These are phyloP conservation scores for Aspergillus tubingensis DNA, from an alignment of 2,329 filamentous ascomycete species.

Conservation along the genomic window DNA sequence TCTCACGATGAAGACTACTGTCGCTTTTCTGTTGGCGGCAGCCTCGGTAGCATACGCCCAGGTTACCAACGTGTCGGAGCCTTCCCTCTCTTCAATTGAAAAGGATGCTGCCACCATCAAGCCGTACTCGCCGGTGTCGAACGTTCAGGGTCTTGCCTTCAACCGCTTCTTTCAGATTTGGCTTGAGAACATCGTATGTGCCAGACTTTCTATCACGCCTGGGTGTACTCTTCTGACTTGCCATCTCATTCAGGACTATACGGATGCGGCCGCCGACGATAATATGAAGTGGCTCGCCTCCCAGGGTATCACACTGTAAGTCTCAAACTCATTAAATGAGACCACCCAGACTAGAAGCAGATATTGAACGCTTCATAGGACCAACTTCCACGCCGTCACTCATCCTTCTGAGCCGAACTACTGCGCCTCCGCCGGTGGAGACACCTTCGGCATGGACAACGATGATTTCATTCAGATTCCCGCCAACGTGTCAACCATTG, in stretches of 20 bases:
- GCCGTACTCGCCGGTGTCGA: constrained; percentile 63
- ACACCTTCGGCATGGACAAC: constrained; percentile 71
- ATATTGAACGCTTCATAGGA: constrained; percentile 22
- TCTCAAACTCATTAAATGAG: not conserved
- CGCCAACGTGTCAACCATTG: constrained; percentile 65
- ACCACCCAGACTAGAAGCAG: not conserved
- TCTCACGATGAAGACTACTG: constrained; percentile 47
- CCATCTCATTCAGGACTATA: constrained; percentile 54
- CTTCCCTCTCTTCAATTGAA: constrained; percentile 31
- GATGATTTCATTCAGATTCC: constrained; percentile 64
- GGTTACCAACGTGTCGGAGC: constrained; percentile 28
- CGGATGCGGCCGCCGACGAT: constrained; percentile 62
- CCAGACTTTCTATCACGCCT: constrained; percentile 14
- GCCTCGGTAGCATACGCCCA: constrained; percentile 32
- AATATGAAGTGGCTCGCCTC: constrained; percentile 34
- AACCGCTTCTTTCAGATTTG: constrained; percentile 72
- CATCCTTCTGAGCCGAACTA: constrained; percentile 80
- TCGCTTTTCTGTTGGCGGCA: constrained; percentile 28
- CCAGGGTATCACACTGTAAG: constrained; percentile 60
- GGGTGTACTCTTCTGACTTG: constrained; percentile 45
- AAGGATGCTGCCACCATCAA: constrained; percentile 57
- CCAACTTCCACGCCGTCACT: constrained; percentile 63
- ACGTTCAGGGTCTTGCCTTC: constrained; percentile 71
- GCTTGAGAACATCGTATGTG: constrained; percentile 72
- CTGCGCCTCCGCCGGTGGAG: constrained; percentile 65